Percentiles rank a stretch among this genome's conserved stretches.
These are phyloP conservation scores for Trametes elegans DNA, from an alignment of 768 basidiomycete species.

Conservation along the genomic window DNA sequence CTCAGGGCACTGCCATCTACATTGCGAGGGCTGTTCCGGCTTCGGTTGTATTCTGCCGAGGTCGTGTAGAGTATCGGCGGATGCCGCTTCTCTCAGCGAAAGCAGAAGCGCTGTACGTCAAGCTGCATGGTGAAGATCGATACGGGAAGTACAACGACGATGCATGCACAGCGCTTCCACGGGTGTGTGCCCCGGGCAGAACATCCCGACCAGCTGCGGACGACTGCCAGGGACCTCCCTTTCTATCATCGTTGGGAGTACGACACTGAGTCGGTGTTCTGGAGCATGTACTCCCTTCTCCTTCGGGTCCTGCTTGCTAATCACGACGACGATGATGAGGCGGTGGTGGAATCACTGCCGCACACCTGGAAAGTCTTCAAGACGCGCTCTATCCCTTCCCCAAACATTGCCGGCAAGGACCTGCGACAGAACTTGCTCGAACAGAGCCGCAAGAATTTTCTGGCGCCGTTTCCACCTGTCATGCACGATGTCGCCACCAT, in stretches of 20 bases:
- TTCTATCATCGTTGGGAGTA: background rate
- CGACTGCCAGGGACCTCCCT: no score
- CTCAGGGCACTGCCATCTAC: background rate
- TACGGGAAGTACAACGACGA: background rate
- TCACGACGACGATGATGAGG: no score
- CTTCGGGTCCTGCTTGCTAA: background rate
- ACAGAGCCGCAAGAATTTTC: no score
- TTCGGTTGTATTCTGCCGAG: background rate
- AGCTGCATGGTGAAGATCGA: background rate
- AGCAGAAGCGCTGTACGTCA: background rate
- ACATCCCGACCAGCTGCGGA: no score
- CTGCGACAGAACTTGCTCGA: no score
- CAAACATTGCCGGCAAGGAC: no score
- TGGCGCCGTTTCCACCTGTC: no score
- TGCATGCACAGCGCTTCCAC: background rate
- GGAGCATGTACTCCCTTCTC: background rate
- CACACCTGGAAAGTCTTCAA: no score
- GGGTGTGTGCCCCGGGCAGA: background rate
- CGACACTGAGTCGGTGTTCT: conserved; percentile 1
- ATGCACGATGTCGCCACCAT: no score
- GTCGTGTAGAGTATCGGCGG: no score
- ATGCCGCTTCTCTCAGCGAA: background rate
- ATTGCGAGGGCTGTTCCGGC: background rate
- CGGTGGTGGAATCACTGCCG: no score
- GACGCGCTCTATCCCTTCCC: no score